Evolutionary conservation across 768 basidiomycete species (phyloP).

Genomic region (Leucosporidium scottii): DNA sequence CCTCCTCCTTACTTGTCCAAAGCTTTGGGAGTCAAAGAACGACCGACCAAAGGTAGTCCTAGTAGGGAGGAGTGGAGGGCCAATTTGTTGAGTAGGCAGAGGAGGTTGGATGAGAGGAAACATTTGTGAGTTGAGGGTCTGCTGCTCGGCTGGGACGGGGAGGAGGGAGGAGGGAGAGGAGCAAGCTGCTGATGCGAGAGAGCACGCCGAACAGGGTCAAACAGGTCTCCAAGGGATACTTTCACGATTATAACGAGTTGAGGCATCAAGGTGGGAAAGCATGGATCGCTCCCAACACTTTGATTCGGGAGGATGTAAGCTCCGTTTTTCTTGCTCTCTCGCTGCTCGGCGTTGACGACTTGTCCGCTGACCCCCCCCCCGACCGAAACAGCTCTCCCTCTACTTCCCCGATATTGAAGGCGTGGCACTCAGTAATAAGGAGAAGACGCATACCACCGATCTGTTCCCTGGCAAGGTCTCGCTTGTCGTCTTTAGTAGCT

Average conservation of each 20-base stretch:
- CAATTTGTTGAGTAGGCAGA: conserved; percentile 65
- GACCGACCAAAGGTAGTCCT: conserved; percentile 56
- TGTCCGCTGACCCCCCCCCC: not conserved
- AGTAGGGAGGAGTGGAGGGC: conserved; percentile 58
- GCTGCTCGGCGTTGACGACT: not conserved
- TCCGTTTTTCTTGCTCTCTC: not conserved
- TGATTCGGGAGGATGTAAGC: conserved; percentile 83
- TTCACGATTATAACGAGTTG: conserved; percentile 74
- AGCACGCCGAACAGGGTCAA: conserved; percentile 48
- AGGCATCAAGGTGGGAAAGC: conserved; percentile 81
- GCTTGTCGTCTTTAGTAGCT: conserved; percentile 72
- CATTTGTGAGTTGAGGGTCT: conserved; percentile 42
- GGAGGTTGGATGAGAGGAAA: conserved; percentile 59
- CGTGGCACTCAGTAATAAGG: conserved; percentile 54
- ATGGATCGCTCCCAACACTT: conserved; percentile 81
- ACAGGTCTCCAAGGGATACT: conserved; percentile 73
- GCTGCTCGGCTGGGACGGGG: not conserved
- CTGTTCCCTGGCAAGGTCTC: conserved; percentile 70
- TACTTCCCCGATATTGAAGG: conserved; percentile 85
- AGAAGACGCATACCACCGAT: conserved; percentile 63
- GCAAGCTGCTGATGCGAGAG: conserved; percentile 35
- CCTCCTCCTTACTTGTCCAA: conserved; percentile 42
- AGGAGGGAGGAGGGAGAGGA: not conserved
- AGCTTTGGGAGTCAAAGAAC: conserved; percentile 68
- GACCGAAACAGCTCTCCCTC: conserved; percentile 62